Evolutionary conservation across 495 filamentous ascomycete species (phyloP).

Genomic region (Peziza echinospora): DNA sequence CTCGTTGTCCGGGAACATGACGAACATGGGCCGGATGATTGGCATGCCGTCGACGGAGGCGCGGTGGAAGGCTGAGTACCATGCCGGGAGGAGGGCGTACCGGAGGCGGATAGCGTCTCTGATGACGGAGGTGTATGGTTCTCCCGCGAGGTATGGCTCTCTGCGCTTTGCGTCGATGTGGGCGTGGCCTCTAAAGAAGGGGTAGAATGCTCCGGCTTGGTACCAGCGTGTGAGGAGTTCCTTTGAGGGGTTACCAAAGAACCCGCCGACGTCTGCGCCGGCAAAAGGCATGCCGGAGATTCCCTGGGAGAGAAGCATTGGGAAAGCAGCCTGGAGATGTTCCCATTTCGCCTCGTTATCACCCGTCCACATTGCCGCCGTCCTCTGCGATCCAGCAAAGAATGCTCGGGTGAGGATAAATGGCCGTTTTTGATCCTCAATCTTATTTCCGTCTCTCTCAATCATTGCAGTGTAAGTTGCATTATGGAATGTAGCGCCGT

Average conservation of each 20-base stretch:
- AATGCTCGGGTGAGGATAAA: conserved; percentile 87
- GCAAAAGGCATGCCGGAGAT: conserved; percentile 87
- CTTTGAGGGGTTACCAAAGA: conserved; percentile 88
- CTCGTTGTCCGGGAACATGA: conserved; percentile 73
- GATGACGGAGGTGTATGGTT: conserved; percentile 71
- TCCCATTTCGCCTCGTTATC: conserved; percentile 88
- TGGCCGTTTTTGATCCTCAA: conserved; percentile 37
- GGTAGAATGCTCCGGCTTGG: conserved; percentile 90
- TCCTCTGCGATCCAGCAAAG: conserved; percentile 70
- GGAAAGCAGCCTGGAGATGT: conserved; percentile 65
- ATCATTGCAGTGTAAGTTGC: conserved; percentile 71
- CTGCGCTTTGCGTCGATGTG: conserved; percentile 88
- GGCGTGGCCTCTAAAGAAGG: conserved; percentile 95
- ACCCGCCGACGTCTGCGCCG: conserved; percentile 89
- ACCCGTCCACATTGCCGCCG: conserved; percentile 94
- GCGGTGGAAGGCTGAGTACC: conserved; percentile 94
- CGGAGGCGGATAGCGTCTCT: conserved; percentile 67
- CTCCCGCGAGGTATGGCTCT: conserved; percentile 73
- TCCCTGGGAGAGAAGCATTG: conserved; percentile 81
- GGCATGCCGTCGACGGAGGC: conserved; percentile 63
- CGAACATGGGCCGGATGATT: conserved; percentile 78
- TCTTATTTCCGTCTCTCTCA: conserved; percentile 49
- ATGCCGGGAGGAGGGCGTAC: conserved; percentile 74
- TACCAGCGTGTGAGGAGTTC: conserved; percentile 90
- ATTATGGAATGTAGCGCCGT: conserved; percentile 83